Base-by-base conservation (phyloP, 176 grass and related monocot genomes). In the Alopecurus myosuroides region DNA sequence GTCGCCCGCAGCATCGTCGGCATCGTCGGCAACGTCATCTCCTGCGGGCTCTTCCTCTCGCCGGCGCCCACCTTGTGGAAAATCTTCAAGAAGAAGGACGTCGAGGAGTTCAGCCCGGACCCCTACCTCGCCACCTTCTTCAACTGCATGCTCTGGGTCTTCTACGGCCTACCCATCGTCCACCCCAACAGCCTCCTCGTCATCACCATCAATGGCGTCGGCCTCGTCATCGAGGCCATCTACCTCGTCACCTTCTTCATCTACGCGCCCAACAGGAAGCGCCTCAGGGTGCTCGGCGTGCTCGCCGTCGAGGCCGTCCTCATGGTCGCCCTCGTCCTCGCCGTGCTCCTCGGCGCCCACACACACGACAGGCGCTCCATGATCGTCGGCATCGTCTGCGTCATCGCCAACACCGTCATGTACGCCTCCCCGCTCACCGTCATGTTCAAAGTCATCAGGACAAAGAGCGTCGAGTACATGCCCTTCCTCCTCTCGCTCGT, bases 121-220 rank as follows among this genome's bases (percentile, higher is more conserved):
- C 95, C 95, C 0, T 94, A 98, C 90, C 77, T 98, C 34, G 90
- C 92, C n/a, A 94, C 95, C 35, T 51, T 93, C 23, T 78, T 98
- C 57, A 98, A 98, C 57, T n/a, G n/a, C n/a, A n/a, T n/a, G n/a
- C n/a, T n/a, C n/a, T n/a, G n/a, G n/a, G n/a, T n/a, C n/a, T n/a
- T n/a, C n/a, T n/a, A n/a, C n/a, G n/a, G n/a, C n/a, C n/a, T n/a
- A n/a, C n/a, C n/a, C n/a, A n/a, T n/a, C n/a, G n/a, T n/a, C n/a
- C n/a, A n/a, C n/a, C n/a, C n/a, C n/a, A n/a, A n/a, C n/a, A n/a
- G n/a, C n/a, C n/a, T n/a, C n/a, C n/a, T n/a, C n/a, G n/a, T n/a
- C n/a, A n/a, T n/a, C n/a, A n/a, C n/a, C n/a, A n/a, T n/a, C n/a
- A n/a, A n/a, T n/a, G n/a, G n/a, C n/a, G n/a, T n/a, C n/a, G n/a